phyloP scores from a whole-genome alignment of 768 basidiomycete species.

The Leccinum truebloodii region DNA sequence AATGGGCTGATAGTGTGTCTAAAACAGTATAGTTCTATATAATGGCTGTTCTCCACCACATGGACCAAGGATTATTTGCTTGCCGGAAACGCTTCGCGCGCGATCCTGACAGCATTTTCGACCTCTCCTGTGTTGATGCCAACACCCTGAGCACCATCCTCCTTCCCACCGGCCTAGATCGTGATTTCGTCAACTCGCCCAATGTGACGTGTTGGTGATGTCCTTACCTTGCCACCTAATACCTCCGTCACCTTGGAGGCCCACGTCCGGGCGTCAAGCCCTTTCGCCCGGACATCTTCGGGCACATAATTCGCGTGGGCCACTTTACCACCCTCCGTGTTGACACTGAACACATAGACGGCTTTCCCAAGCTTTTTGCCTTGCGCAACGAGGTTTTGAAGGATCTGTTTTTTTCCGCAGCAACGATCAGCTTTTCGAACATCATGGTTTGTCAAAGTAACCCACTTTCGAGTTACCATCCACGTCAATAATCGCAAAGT shows the following conservation, averaged over 20 bases:
- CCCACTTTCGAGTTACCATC: slow-evolving; percentile 84
- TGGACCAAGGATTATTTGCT: slow-evolving; percentile 12
- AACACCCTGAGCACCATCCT: slow-evolving; percentile 88
- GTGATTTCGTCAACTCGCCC: slow-evolving; percentile 10
- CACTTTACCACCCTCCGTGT: slow-evolving; percentile 68
- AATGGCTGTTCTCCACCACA: neutral
- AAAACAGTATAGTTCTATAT: neutral
- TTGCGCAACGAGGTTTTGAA: slow-evolving; percentile 72
- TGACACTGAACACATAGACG: slow-evolving; percentile 85
- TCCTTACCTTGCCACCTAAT: slow-evolving; percentile 86
- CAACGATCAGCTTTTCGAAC: neutral
- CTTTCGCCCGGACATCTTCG: slow-evolving; percentile 57
- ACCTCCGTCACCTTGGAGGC: slow-evolving; percentile 73
- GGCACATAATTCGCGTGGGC: slow-evolving; percentile 87
- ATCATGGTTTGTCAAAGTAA: neutral
- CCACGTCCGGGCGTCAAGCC: slow-evolving; percentile 88
- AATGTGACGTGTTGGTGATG: slow-evolving; percentile 8
- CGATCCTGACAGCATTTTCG: slow-evolving; percentile 64
- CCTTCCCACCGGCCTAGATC: slow-evolving; percentile 88
- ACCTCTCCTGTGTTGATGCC: slow-evolving; percentile 66
- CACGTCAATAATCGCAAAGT: slow-evolving; percentile 70
- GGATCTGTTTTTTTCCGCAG: slow-evolving; percentile 44
- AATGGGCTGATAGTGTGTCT: neutral
- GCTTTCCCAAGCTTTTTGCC: slow-evolving; percentile 83
- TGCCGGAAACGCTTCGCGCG: slow-evolving; percentile 41